Conservation (phyloP, 2,329 filamentous ascomycete species). For the Epicoccum nigrum region DNA sequence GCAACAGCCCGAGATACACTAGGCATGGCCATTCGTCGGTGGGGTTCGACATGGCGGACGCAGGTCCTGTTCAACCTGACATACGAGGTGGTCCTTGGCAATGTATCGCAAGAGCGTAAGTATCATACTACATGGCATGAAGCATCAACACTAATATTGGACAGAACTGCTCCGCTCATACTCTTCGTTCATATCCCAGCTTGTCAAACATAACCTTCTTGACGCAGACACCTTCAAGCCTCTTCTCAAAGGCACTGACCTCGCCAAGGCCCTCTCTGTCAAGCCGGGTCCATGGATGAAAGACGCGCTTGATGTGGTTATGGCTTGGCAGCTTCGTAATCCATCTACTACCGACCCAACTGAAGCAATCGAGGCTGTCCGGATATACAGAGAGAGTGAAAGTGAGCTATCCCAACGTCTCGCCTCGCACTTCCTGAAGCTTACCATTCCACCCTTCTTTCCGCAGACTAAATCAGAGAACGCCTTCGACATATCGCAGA, state of each 20-base stretch:
- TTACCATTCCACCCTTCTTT: constrained; percentile 72
- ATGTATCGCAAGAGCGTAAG: constrained; percentile 53
- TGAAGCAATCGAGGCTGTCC: constrained; percentile 54
- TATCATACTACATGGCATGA: background rate
- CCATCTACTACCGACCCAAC: constrained; percentile 66
- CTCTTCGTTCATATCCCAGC: constrained; percentile 58
- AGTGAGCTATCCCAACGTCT: constrained; percentile 59
- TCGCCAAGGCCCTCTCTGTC: constrained; percentile 69
- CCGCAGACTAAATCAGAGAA: constrained; percentile 40
- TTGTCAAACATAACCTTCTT: constrained; percentile 58
- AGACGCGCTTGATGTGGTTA: constrained; percentile 75
- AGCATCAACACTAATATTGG: constrained; percentile 19
- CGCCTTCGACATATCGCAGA: constrained; percentile 64
- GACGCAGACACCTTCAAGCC: constrained; percentile 57
- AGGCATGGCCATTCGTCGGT: constrained; percentile 75
- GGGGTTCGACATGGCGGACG: constrained; percentile 75
- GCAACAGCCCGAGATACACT: constrained; percentile 64
- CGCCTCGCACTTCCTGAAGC: constrained; percentile 63
- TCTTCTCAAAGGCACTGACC: constrained; percentile 73
- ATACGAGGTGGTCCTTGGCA: constrained; percentile 61
- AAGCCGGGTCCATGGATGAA: constrained; percentile 86
- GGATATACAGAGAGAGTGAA: constrained; percentile 45
- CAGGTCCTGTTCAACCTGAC: constrained; percentile 73
- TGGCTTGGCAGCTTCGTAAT: constrained; percentile 88
- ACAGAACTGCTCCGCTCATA: constrained; percentile 59